These are phyloP conservation scores for Mortierella sp. DNA, from an alignment of 371 early-diverging fungal genomes.

Conservation along the genomic window DNA sequence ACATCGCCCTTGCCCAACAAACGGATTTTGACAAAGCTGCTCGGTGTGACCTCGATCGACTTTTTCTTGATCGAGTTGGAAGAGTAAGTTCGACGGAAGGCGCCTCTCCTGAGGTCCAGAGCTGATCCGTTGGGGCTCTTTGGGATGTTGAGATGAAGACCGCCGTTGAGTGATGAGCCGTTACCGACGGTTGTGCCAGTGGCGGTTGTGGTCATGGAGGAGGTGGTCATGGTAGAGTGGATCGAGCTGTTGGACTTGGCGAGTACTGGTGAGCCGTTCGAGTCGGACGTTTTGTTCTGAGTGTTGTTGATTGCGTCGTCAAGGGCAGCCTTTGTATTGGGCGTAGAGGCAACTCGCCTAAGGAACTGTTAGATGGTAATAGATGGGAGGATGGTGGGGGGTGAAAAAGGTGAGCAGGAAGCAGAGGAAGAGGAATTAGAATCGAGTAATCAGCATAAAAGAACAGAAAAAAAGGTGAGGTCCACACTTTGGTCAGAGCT, in stretches of 20 bases:
- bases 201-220: slow-evolving; percentile 41
- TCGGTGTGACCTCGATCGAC: slow-evolving; percentile 86
- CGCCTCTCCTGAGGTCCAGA: slow-evolving; percentile 44
- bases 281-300: slow-evolving; percentile 29
- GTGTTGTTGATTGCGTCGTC: slow-evolving; percentile 35
- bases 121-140: slow-evolving; percentile 51
- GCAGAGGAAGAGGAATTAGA: slow-evolving; percentile 2
- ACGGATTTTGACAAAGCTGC: slow-evolving; percentile 85
- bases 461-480: neutral
- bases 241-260: slow-evolving; percentile 43
- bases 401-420: neutral
- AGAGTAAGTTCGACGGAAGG: slow-evolving; percentile 75
- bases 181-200: slow-evolving; percentile 28
- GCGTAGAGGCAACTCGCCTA: slow-evolving; percentile 65
- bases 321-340: slow-evolving; percentile 61
- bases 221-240: slow-evolving; percentile 41
- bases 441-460: neutral
- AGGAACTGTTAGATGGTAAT: slow-evolving; percentile 35
- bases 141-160: slow-evolving; percentile 32
- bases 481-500: slow-evolving; percentile 1
- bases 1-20: slow-evolving; percentile 97
- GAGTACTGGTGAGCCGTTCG: slow-evolving; percentile 22
- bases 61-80: slow-evolving; percentile 85
- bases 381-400: neutral
- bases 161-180: slow-evolving; percentile 23